Percentiles rank a stretch among this genome's conserved stretches.
Evolutionary conservation across 768 basidiomycete species (phyloP).

Genomic region (Xerocomellus amylosporus): DNA sequence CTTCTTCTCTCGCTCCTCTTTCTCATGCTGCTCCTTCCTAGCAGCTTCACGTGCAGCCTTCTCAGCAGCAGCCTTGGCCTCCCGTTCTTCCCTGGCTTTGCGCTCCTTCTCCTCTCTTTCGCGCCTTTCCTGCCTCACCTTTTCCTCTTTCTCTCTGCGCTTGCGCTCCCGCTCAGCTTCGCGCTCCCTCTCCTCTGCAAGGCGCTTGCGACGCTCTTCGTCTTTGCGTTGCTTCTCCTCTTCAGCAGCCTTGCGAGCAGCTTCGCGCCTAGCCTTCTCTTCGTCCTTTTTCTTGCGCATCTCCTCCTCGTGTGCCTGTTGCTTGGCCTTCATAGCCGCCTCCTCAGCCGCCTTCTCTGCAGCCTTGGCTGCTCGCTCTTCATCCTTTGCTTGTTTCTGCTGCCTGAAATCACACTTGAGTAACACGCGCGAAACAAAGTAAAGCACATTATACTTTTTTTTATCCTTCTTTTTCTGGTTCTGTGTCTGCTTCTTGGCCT

Average conservation of each 20-base stretch:
- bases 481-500: constrained; percentile 88
- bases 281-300: constrained; percentile 81
- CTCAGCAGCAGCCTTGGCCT: constrained; percentile 51
- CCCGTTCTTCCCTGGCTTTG: constrained; percentile 61
- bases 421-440: background rate
- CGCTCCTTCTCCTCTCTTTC: constrained; percentile 64
- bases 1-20: constrained; percentile 66
- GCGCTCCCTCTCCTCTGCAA: constrained; percentile 77
- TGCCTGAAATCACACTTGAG: constrained; percentile 46
- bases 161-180: constrained; percentile 74
- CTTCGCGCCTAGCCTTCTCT: constrained; percentile 77
- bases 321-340: constrained; percentile 71
- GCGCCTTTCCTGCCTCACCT: constrained; percentile 45
- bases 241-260: constrained; percentile 68
- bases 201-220: constrained; percentile 75
- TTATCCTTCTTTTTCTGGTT: constrained; percentile 99
- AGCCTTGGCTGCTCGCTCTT: constrained; percentile 78
- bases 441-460: constrained; percentile 64
- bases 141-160: constrained; percentile 73
- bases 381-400: constrained; percentile 91
- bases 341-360: constrained; percentile 88
- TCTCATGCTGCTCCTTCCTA: constrained; percentile 49
- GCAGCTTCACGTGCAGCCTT: constrained; percentile 41
- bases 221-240: constrained; percentile 83
- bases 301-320: constrained; percentile 76